These are phyloP conservation scores for Leavenworthia alabamica DNA, from an alignment of 345 rosid genomes.

Conservation along the genomic window DNA sequence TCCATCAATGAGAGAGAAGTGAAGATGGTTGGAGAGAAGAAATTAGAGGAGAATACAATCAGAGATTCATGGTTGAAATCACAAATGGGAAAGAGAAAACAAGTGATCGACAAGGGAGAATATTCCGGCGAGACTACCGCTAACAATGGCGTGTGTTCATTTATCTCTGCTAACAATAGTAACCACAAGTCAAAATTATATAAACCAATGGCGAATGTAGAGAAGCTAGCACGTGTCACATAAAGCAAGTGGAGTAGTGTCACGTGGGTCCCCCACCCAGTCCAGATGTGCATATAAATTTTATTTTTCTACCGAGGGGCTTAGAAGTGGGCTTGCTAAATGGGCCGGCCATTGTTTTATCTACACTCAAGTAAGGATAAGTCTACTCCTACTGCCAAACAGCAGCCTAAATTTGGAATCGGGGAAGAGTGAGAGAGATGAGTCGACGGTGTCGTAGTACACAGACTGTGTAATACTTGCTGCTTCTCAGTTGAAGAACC, in stretches of 20 bases:
- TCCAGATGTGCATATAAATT: too few species aligned
- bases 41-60: neutral
- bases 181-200: neutral
- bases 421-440: constrained; percentile 23
- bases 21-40: neutral
- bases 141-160: neutral
- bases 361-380: neutral
- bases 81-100: neutral
- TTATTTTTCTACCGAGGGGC: neutral
- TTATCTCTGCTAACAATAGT: neutral
- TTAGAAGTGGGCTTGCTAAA: constrained; percentile 9
- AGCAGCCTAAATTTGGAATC: neutral
- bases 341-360: constrained; percentile 1
- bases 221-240: neutral
- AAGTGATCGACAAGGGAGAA: constrained; percentile 20
- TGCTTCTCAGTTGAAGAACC: neutral
- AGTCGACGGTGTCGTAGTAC: neutral
- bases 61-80: neutral
- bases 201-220: neutral
- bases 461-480: neutral
- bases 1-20: constrained; percentile 4
- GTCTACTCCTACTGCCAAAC: constrained; percentile 15
- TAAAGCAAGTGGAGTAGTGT: neutral
- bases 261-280: neutral
- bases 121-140: constrained; percentile 18